A percentile compares a stretch with the other conserved stretches of the same genome.
These are phyloP conservation scores for Fusarium clavum DNA, from an alignment of 2,329 filamentous ascomycete species.

Conservation along the genomic window DNA sequence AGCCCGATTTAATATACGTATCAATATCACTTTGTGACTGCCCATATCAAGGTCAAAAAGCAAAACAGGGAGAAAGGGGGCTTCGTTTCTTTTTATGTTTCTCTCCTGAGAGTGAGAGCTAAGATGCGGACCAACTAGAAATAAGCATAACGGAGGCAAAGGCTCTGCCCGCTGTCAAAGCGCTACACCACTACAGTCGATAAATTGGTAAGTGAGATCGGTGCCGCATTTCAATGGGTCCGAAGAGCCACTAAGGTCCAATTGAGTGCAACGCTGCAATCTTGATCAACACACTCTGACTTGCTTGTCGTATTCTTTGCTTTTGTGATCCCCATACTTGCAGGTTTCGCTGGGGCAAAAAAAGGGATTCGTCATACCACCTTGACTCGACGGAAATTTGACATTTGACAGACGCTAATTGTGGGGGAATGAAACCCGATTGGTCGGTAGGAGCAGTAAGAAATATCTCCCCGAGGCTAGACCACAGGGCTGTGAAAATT, in stretches of 20 bases:
- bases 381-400: background rate
- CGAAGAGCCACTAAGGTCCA: background rate
- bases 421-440: background rate
- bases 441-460: background rate
- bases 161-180: too few species aligned
- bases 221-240: background rate
- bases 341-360: background rate
- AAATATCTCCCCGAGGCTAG: background rate
- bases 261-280: background rate
- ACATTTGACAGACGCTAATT: background rate
- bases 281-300: background rate
- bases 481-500: too few species aligned
- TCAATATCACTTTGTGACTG: background rate
- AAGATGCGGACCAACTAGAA: too few species aligned
- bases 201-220: too few species aligned
- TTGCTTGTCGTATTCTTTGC: background rate
- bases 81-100: background rate
- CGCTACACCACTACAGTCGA: too few species aligned
- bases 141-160: too few species aligned
- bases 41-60: rapidly evolving
- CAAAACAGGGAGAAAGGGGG: background rate
- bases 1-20: background rate
- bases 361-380: too few species aligned
- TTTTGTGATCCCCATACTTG: rapidly evolving
- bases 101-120: too few species aligned